Percentiles rank a stretch among this genome's conserved stretches.
phyloP scores from a whole-genome alignment of 495 filamentous ascomycete species.

The Penicillium soppii region DNA sequence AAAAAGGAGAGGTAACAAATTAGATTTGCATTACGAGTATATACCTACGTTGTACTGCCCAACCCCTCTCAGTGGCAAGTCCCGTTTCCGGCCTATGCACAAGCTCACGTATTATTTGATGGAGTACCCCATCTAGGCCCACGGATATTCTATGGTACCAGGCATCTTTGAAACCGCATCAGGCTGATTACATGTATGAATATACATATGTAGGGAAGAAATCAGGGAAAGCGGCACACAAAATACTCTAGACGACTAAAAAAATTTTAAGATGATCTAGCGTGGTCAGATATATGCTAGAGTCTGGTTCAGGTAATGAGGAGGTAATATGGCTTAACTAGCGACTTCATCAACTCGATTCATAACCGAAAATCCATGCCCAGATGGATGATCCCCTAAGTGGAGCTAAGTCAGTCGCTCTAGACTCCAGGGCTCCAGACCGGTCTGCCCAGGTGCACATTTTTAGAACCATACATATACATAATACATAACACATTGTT shows the following conservation, averaged over 20 bases:
- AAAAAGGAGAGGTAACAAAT: no score
- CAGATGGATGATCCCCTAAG: conserved; percentile 25
- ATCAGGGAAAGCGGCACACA: no score
- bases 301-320: conserved; percentile 17
- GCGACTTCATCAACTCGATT: conserved; percentile 28
- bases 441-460: no score
- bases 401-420: conserved; percentile 19
- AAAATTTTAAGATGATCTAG: no score
- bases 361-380: conserved; percentile 20
- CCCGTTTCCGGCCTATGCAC: conserved; percentile 6
- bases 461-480: conserved; percentile 8
- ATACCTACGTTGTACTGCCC: not conserved
- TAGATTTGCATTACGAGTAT: not conserved
- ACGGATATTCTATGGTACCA: not conserved
- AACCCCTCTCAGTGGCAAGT: conserved; percentile 15
- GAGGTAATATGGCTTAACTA: no score
- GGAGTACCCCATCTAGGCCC: conserved; percentile 1
- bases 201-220: no score
- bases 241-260: no score
- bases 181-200: not conserved
- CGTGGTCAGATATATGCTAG: not conserved
- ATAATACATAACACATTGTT: not conserved
- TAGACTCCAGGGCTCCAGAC: no score
- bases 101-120: not conserved
- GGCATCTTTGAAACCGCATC: conserved; percentile 3